A percentile compares a stretch with the other conserved stretches of the same genome.
These are phyloP conservation scores for Mucor racemosus DNA, from an alignment of 371 early-diverging fungal species.

Conservation along the genomic window DNA sequence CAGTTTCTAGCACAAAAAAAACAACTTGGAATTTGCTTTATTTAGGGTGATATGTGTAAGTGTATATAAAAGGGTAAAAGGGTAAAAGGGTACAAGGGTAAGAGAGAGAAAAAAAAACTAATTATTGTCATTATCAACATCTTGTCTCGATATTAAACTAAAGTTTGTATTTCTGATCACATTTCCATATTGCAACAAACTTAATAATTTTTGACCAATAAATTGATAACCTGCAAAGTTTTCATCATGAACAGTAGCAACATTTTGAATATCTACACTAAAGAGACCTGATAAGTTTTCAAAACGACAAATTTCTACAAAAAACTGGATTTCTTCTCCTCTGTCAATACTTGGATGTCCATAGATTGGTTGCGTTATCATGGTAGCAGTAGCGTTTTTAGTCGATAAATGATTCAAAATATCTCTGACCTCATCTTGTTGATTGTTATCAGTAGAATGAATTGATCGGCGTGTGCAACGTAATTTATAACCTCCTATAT, in stretches of 20 bases:
- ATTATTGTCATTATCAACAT: background rate
- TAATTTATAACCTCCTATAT: conserved; percentile 71
- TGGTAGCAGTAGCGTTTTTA: background rate
- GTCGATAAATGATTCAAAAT: conserved; percentile 2
- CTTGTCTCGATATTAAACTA: conserved; percentile 8
- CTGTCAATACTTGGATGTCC: conserved; percentile 87
- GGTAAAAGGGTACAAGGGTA: background rate
- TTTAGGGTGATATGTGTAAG: no score
- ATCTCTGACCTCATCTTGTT: background rate
- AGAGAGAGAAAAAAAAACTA: background rate
- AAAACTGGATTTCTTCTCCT: conserved; percentile 78
- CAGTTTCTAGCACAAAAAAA: no score
- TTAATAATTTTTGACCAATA: conserved; percentile 75
- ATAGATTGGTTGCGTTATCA: conserved; percentile 71
- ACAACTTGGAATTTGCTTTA: no score
- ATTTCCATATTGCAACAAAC: conserved; percentile 54
- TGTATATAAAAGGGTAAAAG: no score
- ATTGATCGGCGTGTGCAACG: conserved; percentile 62
- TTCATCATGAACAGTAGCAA: conserved; percentile 47
- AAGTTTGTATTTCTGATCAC: conserved; percentile 23
- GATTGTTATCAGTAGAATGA: background rate
- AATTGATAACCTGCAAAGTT: conserved; percentile 90
- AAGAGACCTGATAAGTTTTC: conserved; percentile 85
- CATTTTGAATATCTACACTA: conserved; percentile 81
- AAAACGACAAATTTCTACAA: conserved; percentile 88